Base-by-base conservation (phyloP, 163 green algal species). In the Picocystis sp. region DNA sequence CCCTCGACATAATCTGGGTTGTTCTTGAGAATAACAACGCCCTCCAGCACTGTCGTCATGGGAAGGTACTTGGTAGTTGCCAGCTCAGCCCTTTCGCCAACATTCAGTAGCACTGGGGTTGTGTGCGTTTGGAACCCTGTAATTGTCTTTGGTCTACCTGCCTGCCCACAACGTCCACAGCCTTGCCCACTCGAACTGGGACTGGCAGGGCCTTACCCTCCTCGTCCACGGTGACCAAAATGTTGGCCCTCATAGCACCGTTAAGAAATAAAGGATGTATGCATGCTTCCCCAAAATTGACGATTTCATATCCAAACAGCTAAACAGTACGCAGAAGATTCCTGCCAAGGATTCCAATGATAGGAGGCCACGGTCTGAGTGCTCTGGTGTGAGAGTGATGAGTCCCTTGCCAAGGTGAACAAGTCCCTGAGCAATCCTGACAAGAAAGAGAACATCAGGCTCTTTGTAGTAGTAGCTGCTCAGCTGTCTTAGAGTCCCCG, bases 391-490 rank as follows among this genome's bases (percentile, higher is more conserved):
- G 22, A 98, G 59, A 2, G 80, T 92, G 3, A 96, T 70, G 23
- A 98, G 76, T 19, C 90, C 90, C 77, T 97, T 97, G 61, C 90
- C 89, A 72, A 92, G 80, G 78, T 98, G 90, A 48, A 89, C 72
- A 24, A 96, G 78, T 8, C 89, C 89, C 64, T 95, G 87, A 1
- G 76, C 67, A 15, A 80, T 60, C 23, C 77, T 68, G 55, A 93
- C 82, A 51, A 94, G 71, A 73, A 94, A 94, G 47, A 97, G 72
- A 63, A 83, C 62, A 11, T 63, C 83, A 11, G 80, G 78, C 57
- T 97, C 89, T 65, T 96, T 96, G 77, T 87, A 89, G 73, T 96
- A 95, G 67, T 97, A 97, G 56, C 62, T 75, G 23, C 70, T 79
- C 43, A 98, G 79, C 50, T 77, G 71, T 44, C 90, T 76, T 58